phyloP scores from a whole-genome alignment of 1,139 yeast genomes.

The Candida frijolesensis region DNA sequence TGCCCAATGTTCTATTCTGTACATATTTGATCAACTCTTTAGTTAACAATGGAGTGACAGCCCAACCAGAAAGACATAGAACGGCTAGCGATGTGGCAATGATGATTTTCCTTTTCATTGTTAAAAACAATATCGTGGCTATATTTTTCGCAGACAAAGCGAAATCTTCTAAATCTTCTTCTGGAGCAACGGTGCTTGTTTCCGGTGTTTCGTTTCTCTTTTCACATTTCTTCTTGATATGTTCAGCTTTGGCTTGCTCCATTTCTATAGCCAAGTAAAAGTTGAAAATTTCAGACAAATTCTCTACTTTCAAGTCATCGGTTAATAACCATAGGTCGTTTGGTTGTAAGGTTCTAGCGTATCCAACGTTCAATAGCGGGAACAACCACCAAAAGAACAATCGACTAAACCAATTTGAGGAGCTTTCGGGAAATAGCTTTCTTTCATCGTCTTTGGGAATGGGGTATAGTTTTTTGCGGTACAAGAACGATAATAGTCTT shows the following conservation, averaged over 20 bases:
- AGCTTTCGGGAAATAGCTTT: slow-evolving; percentile 36
- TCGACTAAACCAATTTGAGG: slow-evolving; percentile 33
- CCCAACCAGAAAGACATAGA: slow-evolving; percentile 18
- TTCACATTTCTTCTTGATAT: slow-evolving; percentile 26
- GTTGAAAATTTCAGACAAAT: slow-evolving; percentile 34
- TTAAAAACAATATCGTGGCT: slow-evolving; percentile 24
- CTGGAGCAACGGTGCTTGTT: slow-evolving; percentile 21
- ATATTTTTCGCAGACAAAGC: slow-evolving; percentile 18
- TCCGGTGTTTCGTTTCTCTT: slow-evolving; percentile 28
- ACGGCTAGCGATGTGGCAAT: slow-evolving; percentile 23
- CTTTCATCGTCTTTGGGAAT: slow-evolving; percentile 57
- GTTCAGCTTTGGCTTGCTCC: slow-evolving; percentile 25
- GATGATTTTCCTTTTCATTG: slow-evolving; percentile 31
- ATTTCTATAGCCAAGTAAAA: slow-evolving; percentile 38
- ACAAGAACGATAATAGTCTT: slow-evolving; percentile 19
- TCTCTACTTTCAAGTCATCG: slow-evolving; percentile 53
- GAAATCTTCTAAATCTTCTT: slow-evolving; percentile 32
- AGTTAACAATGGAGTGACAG: slow-evolving; percentile 32
- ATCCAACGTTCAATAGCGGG: slow-evolving; percentile 64
- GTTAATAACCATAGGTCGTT: slow-evolving; percentile 62
- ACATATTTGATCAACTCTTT: slow-evolving; percentile 34
- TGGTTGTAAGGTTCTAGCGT: slow-evolving; percentile 64
- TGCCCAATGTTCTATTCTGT: slow-evolving; percentile 24
- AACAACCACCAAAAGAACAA: slow-evolving; percentile 60
- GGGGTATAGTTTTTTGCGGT: slow-evolving; percentile 25